Percentiles rank a stretch among this genome's conserved stretches.
Conservation (phyloP, 2,329 filamentous ascomycete species). For the Sporothrix humicola region DNA sequence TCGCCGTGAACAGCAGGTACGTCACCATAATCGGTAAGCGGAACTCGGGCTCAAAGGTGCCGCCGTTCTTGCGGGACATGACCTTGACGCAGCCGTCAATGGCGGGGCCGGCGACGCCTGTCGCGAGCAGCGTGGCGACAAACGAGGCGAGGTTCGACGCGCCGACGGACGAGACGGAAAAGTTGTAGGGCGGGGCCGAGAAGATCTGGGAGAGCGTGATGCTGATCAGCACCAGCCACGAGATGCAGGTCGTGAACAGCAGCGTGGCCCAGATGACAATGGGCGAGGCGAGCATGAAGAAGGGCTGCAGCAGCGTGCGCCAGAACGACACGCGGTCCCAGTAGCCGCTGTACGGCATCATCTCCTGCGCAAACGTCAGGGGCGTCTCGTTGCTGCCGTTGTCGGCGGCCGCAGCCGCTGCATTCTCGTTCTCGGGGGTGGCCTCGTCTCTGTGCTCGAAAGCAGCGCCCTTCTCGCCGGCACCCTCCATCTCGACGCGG, state of each 20-base stretch:
- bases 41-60: conserved; percentile 49
- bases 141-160: conserved; percentile 46
- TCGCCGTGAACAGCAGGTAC: conserved; percentile 46
- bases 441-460: conserved; percentile 33
- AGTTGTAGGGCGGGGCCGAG: conserved; percentile 47
- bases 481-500: conserved; percentile 29
- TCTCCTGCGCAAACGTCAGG: conserved; percentile 42
- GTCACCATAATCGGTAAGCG: conserved; percentile 47
- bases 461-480: conserved; percentile 21
- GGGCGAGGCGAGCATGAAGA: conserved; percentile 46
- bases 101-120: conserved; percentile 44
- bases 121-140: conserved; percentile 46
- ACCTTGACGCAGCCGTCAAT: conserved; percentile 46
- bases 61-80: conserved; percentile 46
- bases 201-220: conserved; percentile 47
- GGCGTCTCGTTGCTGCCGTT: conserved; percentile 34
- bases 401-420: conserved; percentile 4
- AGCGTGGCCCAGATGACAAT: conserved; percentile 49
- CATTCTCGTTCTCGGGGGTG: background rate
- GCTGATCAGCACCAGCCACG: conserved; percentile 43
- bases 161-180: conserved; percentile 46
- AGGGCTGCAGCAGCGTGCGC: conserved; percentile 47
- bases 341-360: conserved; percentile 49
- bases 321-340: conserved; percentile 47
- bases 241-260: conserved; percentile 48